Evolutionary conservation across 1,284 basidiomycete genomes (phyloP).

Genomic region (Lentinus polychrous): DNA sequence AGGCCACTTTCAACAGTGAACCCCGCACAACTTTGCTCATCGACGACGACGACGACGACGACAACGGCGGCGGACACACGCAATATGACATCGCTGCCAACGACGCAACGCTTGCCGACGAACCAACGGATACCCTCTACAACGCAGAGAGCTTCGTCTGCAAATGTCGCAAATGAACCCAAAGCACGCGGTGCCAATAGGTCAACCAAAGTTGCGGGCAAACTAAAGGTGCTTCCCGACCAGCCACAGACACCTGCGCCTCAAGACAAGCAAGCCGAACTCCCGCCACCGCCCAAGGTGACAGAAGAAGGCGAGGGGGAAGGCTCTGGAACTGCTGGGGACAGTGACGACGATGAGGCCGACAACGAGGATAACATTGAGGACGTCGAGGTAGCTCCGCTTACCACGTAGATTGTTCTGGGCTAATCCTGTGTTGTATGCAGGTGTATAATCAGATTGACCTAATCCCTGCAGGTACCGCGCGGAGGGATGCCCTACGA

Average conservation of each 20-base stretch:
- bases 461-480: constrained; percentile 90
- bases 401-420: constrained; percentile 5
- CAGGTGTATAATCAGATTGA: constrained; percentile 87
- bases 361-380: constrained; percentile 59
- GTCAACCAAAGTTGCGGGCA: constrained; percentile 83
- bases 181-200: constrained; percentile 70
- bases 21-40: background rate
- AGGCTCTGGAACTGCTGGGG: constrained; percentile 42
- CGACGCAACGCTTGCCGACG: background rate
- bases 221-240: constrained; percentile 91
- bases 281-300: constrained; percentile 22
- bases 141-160: constrained; percentile 8
- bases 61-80: background rate
- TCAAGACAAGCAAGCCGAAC: constrained; percentile 20
- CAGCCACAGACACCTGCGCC: constrained; percentile 60
- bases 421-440: constrained; percentile 6
- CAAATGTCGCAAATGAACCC: constrained; percentile 23
- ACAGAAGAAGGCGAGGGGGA: constrained; percentile 35
- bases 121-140: constrained; percentile 1
- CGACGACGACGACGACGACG: background rate
- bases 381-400: constrained; percentile 57
- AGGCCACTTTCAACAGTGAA: too few species aligned
- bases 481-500: constrained; percentile 82
- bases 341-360: constrained; percentile 72
- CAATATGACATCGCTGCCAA: too few species aligned